Percentiles rank a stretch among this genome's conserved stretches.
Evolutionary conservation across 2,329 filamentous ascomycete genomes (phyloP).

Genomic region (Pseudogymnoascus sp.): DNA sequence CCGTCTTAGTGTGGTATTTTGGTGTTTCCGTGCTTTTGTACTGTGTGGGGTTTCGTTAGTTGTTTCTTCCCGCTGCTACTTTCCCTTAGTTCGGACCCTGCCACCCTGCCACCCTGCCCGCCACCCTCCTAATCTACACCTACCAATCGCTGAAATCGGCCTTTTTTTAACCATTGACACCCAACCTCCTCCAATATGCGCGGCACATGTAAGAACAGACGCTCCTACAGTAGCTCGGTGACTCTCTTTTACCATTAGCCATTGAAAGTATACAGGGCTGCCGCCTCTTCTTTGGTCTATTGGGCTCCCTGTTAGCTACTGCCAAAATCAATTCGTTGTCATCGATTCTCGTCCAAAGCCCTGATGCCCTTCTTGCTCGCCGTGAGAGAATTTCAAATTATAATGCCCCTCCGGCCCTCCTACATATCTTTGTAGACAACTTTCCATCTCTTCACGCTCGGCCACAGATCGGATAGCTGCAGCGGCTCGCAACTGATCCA

Average conservation of each 20-base stretch:
- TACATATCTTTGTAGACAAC: constrained; percentile 3
- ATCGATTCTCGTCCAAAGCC: background rate
- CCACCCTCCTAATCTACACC: background rate
- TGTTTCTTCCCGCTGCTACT: background rate
- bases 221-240: constrained; percentile 1
- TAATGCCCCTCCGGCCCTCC: background rate
- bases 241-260: background rate
- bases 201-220: background rate
- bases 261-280: constrained; percentile 2
- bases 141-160: background rate
- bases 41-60: background rate
- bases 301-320: background rate
- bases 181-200: constrained; percentile 1
- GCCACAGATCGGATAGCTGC: constrained; percentile 7
- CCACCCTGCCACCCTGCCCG: background rate
- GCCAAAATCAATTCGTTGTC: background rate
- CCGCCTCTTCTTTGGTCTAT: background rate
- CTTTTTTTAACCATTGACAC: background rate
- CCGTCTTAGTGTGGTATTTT: background rate
- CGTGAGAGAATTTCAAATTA: constrained; percentile 6
- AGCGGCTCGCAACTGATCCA: constrained; percentile 1
- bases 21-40: too few relatives aligned
- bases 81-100: background rate
- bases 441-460: background rate
- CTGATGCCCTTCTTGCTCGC: background rate